Percentiles rank a stretch among this genome's conserved stretches.
phyloP scores from a whole-genome alignment of 345 rosid species.

The Passiflora organensis region DNA sequence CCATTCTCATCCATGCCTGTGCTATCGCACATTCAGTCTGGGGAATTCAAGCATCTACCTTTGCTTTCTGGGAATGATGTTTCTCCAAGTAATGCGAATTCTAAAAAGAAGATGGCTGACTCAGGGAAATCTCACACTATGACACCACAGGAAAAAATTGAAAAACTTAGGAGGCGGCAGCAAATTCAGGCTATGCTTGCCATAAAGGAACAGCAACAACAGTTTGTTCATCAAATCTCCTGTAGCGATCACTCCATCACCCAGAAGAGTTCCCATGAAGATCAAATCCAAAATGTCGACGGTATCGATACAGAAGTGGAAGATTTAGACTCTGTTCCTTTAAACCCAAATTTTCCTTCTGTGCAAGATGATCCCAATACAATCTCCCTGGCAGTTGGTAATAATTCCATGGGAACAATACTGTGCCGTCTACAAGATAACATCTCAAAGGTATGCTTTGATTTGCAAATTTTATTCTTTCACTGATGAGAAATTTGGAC shows the following conservation, averaged over 20 bases:
- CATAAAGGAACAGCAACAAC: constrained; percentile 78
- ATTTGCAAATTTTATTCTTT: constrained; percentile 11
- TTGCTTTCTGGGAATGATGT: constrained; percentile 39
- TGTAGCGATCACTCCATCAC: constrained; percentile 34
- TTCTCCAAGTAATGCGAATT: constrained; percentile 37
- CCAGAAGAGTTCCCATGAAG: constrained; percentile 39
- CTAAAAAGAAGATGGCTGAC: constrained; percentile 35
- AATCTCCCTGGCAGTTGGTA: constrained; percentile 35
- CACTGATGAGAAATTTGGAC: constrained; percentile 14
- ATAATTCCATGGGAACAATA: constrained; percentile 38
- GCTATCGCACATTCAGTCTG: constrained; percentile 40
- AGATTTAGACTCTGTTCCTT: constrained; percentile 39
- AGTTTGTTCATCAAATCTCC: constrained; percentile 47
- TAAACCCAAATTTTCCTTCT: constrained; percentile 46
- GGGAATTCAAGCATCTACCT: constrained; percentile 42
- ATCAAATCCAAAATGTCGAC: constrained; percentile 39
- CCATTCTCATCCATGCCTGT: constrained; percentile 53
- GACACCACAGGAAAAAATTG: constrained; percentile 95
- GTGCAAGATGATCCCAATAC: constrained; percentile 58
- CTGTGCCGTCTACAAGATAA: constrained; percentile 69
- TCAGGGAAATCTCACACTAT: constrained; percentile 50
- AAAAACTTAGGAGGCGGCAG: constrained; percentile 84
- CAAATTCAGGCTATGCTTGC: constrained; percentile 98
- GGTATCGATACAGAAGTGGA: constrained; percentile 41
- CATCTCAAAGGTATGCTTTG: constrained; percentile 60